Percentiles rank a stretch among this genome's conserved stretches.
phyloP scores from a whole-genome alignment of 208 protist species.

The Crithidia bombi region DNA sequence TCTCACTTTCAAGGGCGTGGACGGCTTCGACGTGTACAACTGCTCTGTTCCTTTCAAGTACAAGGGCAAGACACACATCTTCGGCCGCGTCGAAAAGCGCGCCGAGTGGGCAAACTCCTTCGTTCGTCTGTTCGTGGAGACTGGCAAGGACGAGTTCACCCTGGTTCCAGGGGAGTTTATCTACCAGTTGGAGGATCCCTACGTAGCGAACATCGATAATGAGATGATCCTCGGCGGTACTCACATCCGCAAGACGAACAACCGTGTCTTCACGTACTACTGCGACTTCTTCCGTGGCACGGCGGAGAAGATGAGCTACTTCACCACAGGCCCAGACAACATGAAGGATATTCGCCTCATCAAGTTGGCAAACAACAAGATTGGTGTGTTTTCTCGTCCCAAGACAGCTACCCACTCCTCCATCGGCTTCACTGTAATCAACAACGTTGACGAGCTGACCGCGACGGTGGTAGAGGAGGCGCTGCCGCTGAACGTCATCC shows the following conservation, averaged over 20 bases:
- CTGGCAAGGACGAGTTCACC: conserved; percentile 54
- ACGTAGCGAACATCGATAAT: conserved; percentile 48
- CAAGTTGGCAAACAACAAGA: conserved; percentile 41
- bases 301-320: conserved; percentile 46
- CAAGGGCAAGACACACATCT: conserved; percentile 47
- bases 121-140: conserved; percentile 52
- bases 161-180: conserved; percentile 44
- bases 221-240: conserved; percentile 56
- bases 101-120: conserved; percentile 62
- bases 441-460: conserved; percentile 49
- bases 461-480: conserved; percentile 39
- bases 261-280: conserved; percentile 48
- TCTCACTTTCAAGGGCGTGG: conserved; percentile 55
- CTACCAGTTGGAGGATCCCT: conserved; percentile 60
- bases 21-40: conserved; percentile 65
- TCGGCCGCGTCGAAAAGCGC: conserved; percentile 51
- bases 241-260: conserved; percentile 51
- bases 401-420: conserved; percentile 45
- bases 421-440: conserved; percentile 57
- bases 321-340: conserved; percentile 53
- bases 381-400: conserved; percentile 65
- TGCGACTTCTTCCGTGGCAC: conserved; percentile 59
- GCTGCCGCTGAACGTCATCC: conserved; percentile 38
- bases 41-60: conserved; percentile 57
- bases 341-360: conserved; percentile 75